Evolutionary conservation across 768 basidiomycete species (phyloP), one percentile per base, ranked within the genome.

Genomic region (Gymnopilus dilepis): DNA sequence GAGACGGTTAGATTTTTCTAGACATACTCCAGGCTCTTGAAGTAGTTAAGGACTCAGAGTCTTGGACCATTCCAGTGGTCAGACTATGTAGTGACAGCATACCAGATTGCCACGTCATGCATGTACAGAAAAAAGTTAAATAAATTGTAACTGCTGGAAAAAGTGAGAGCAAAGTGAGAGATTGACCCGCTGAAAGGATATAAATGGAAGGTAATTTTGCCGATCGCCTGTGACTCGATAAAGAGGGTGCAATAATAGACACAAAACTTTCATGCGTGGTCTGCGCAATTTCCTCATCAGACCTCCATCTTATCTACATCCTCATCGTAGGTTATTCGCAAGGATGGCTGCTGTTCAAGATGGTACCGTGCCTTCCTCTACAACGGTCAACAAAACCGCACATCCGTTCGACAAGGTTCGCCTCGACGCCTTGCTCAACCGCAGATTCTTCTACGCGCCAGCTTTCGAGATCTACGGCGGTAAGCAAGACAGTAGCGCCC

Each of bases 401-500:
- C 94, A 95, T 71, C 72, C 88, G 2, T 99, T 99, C 72, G 40
- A 47, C 42, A 38, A 31, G 33, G 19, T 40, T 12, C 53, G 88
- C 22, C 83, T 99, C 31, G 97, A 99, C 69, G 89, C 89, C 22
- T 77, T 97, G 48, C 84, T 99, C 57, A 91, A 89, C 70, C 86
- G 92, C 59, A 83, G 97, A 51, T 99, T 99, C 82, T 99, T 99
- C 82, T 99, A 92, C 73, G 94, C 97, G 3, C 97, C 97, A 22
- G 94, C 97, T 4, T 99, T 99, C 70, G 97, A 24, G 48, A 98
- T 99, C 79, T 99, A 99, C 70, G 95, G 97, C 61, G 97, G 97
- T 95, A 64, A 67, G 87, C 80, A 21, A 21, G 38, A 30, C 28
- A 26, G 17, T 9, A 19, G 38, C 53, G 26, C 22, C 15, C 2